Evolutionary conservation across 106 monocot species (phyloP).

Genomic region (Dioscorea alata): DNA sequence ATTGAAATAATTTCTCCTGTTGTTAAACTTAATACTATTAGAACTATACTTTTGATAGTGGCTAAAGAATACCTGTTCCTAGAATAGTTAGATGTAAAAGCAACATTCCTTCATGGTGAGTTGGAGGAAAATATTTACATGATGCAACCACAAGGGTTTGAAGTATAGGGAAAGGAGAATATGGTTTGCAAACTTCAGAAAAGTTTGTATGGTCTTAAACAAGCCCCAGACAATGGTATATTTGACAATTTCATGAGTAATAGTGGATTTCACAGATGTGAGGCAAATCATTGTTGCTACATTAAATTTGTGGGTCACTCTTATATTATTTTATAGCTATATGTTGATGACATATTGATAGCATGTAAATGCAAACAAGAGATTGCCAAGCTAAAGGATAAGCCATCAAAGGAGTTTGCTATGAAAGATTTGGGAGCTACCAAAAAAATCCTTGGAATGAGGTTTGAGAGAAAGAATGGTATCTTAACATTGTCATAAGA

Average conservation of each 20-base stretch:
- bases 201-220: conserved; percentile 4
- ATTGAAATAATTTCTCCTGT: neutral
- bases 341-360: conserved; percentile 3
- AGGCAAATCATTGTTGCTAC: conserved; percentile 6
- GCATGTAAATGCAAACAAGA: neutral
- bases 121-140: neutral
- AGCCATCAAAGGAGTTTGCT: neutral
- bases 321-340: neutral
- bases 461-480: too few species aligned
- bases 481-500: too few species aligned
- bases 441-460: too few species aligned
- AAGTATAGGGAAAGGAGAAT: neutral
- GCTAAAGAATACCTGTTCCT: neutral
- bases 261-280: neutral
- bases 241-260: conserved; percentile 2
- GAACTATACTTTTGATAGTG: neutral
- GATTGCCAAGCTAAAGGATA: neutral
- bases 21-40: neutral
- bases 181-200: conserved; percentile 2
- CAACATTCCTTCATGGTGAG: neutral
- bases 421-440: too few species aligned
- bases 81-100: neutral
- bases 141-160: neutral
- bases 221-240: neutral
- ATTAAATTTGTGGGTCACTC: neutral